phyloP scores from a whole-genome alignment of 768 basidiomycete species.

The Asterophora parasitica region DNA sequence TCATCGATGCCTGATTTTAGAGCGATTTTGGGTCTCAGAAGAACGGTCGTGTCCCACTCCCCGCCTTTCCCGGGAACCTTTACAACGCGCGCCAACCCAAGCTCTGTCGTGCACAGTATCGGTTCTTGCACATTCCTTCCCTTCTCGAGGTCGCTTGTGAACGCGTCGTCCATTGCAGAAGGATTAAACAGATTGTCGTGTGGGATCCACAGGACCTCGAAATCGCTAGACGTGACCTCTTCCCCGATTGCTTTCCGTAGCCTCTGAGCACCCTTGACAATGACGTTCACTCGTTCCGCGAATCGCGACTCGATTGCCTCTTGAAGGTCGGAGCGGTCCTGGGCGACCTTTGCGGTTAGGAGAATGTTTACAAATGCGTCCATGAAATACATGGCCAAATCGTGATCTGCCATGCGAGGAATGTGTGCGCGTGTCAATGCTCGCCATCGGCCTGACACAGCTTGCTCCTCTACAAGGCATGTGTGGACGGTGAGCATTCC shows the following conservation, averaged over 20 bases:
- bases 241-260: conserved; percentile 57
- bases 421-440: conserved; percentile 31
- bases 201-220: conserved; percentile 44
- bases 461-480: conserved; percentile 32
- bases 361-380: conserved; percentile 40
- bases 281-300: conserved; percentile 33
- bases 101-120: conserved; percentile 53
- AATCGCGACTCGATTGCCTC: conserved; percentile 39
- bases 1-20: conserved; percentile 38
- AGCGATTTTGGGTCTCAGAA: conserved; percentile 54
- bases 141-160: conserved; percentile 20
- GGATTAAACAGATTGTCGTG: conserved; percentile 38
- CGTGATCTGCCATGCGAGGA: conserved; percentile 20
- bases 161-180: conserved; percentile 42
- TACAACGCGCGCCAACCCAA: conserved; percentile 43
- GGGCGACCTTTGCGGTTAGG: conserved; percentile 30
- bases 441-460: conserved; percentile 41
- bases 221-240: conserved; percentile 51
- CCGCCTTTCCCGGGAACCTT: conserved; percentile 34
- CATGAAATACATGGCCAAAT: conserved; percentile 30
- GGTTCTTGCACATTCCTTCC: conserved; percentile 20
- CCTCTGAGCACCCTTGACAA: conserved; percentile 41
- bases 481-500: background rate
- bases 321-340: conserved; percentile 26
- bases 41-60: conserved; percentile 44